Conservation (phyloP, 805 yeast species). For the Metschnikowia picachoensis region DNA sequence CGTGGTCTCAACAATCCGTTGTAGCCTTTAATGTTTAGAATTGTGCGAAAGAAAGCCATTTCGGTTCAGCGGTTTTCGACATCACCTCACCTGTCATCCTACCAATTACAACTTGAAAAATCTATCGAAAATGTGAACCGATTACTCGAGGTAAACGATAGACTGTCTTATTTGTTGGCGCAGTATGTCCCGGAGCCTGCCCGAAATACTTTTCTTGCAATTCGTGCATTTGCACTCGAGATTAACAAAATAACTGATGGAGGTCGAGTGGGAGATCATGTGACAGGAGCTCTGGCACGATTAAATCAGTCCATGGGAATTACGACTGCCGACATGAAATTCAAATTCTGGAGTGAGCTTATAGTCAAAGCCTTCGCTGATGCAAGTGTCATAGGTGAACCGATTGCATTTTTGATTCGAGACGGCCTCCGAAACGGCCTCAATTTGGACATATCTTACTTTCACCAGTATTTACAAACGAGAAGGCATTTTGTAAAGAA, state of each 20-base stretch:
- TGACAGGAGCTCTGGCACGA: constrained; percentile 25
- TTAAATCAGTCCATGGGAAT: constrained; percentile 31
- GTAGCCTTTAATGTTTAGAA: too few species aligned
- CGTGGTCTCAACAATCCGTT: too few species aligned
- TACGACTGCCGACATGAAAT: constrained; percentile 49
- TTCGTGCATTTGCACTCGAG: constrained; percentile 64
- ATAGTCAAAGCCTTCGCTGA: constrained; percentile 44
- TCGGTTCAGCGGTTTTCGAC: too few species aligned
- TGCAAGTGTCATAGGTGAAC: constrained; percentile 49
- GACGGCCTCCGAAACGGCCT: constrained; percentile 48
- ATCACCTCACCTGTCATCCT: constrained; percentile 1
- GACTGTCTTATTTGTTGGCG: constrained; percentile 61
- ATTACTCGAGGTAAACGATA: constrained; percentile 47
- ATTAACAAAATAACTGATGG: constrained; percentile 45
- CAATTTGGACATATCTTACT: constrained; percentile 48
- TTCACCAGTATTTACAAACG: constrained; percentile 59
- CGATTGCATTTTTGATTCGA: constrained; percentile 57
- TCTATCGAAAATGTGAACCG: constrained; percentile 44
- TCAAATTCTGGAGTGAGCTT: constrained; percentile 72
- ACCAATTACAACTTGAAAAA: constrained; percentile 25
- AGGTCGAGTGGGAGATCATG: constrained; percentile 19
- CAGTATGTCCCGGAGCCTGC: constrained; percentile 67
- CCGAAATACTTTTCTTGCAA: constrained; percentile 58
- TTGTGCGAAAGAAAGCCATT: too few species aligned
- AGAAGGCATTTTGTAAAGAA: constrained; percentile 50